Percentiles rank a stretch among this genome's conserved stretches.
Conservation (phyloP, 2,329 filamentous ascomycete species). For the Alternaria tenuissima region DNA sequence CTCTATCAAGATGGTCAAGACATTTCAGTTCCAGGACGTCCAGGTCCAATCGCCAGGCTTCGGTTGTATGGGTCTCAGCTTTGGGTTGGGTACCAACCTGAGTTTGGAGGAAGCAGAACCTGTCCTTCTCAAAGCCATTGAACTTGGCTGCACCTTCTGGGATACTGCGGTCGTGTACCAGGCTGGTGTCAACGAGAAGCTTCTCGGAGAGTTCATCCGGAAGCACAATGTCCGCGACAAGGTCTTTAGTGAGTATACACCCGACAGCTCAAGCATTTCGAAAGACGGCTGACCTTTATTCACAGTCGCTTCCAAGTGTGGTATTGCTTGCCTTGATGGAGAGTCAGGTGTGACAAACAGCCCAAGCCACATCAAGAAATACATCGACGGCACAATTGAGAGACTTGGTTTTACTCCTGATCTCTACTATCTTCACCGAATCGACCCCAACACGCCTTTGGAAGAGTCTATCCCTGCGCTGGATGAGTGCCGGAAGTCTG, state of each 20-base stretch:
- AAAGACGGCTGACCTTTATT: not conserved
- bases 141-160: conserved; percentile 62
- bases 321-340: conserved; percentile 42
- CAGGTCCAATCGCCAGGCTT: conserved; percentile 61
- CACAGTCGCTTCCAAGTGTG: conserved; percentile 37
- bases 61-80: conserved; percentile 63
- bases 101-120: conserved; percentile 58
- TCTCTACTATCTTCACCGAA: conserved; percentile 54
- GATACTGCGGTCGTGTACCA: conserved; percentile 50
- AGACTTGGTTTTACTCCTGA: conserved; percentile 51
- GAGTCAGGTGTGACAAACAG: conserved; percentile 51
- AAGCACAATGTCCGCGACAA: conserved; percentile 38
- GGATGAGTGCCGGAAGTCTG: conserved; percentile 48
- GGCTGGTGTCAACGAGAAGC: conserved; percentile 39
- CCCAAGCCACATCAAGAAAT: conserved; percentile 49
- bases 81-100: conserved; percentile 55
- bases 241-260: conserved; percentile 23
- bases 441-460: conserved; percentile 48
- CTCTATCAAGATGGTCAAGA: conserved; percentile 26
- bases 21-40: conserved; percentile 28
- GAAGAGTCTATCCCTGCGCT: conserved; percentile 59
- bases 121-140: conserved; percentile 59
- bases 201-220: conserved; percentile 38
- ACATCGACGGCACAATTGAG: conserved; percentile 50
- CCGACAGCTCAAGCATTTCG: not conserved